Percentiles rank a stretch among this genome's conserved stretches.
Evolutionary conservation across 257 asterid species (phyloP).

Genomic region (Knoxia roxburghii): DNA sequence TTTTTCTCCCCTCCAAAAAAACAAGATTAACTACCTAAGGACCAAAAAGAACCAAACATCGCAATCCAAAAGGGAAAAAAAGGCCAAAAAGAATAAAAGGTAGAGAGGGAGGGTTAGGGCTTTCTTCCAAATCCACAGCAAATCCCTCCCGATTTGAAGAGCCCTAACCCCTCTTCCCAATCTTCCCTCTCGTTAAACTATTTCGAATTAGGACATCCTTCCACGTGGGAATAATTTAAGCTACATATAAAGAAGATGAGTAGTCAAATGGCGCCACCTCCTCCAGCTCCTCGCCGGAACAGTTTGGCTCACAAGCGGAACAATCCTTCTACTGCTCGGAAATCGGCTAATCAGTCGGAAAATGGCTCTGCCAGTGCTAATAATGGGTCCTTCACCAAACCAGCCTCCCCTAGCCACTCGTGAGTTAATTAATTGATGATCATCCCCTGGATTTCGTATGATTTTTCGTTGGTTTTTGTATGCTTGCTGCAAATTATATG

Average conservation of each 20-base stretch:
- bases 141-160: background rate
- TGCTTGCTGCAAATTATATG: conserved; percentile 4
- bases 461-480: background rate
- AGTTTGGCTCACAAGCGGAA: conserved; percentile 41
- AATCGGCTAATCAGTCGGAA: conserved; percentile 42
- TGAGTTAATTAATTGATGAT: conserved; percentile 22
- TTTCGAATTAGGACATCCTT: background rate
- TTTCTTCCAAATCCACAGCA: conserved; percentile 1
- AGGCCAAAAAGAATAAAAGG: background rate
- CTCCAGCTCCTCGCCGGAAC: conserved; percentile 44
- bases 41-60: background rate
- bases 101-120: conserved; percentile 20
- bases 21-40: background rate
- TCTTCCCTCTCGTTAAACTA: background rate
- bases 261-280: conserved; percentile 35
- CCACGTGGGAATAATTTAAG: background rate
- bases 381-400: conserved; percentile 40
- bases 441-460: background rate
- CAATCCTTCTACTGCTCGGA: conserved; percentile 30
- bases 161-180: conserved; percentile 18
- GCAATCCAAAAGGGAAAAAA: no score
- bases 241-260: conserved; percentile 29
- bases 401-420: conserved; percentile 53
- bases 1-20: background rate
- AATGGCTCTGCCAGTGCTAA: conserved; percentile 33